Percentiles rank a stretch among this genome's conserved stretches.
phyloP scores from a whole-genome alignment of 768 basidiomycete genomes.

The Collybia nuda region DNA sequence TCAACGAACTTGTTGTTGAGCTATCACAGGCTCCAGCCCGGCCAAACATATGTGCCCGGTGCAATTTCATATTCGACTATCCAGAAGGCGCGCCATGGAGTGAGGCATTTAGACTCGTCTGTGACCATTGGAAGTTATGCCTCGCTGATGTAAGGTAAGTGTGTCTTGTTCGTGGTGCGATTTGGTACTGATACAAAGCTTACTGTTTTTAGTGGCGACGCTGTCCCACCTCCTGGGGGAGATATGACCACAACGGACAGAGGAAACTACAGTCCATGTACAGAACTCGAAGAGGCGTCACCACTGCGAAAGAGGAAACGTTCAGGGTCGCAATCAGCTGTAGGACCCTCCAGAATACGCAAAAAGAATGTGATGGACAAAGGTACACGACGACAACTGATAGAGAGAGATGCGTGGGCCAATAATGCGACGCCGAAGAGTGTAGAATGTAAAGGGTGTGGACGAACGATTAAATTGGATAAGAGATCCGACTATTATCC shows the following conservation, averaged over 20 bases:
- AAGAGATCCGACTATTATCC: slow-evolving; percentile 6
- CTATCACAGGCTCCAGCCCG: background rate
- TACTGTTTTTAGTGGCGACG: background rate
- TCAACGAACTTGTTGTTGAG: background rate
- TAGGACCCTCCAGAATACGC: too few relatives aligned
- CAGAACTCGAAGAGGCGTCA: background rate
- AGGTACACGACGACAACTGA: background rate
- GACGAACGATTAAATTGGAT: slow-evolving; percentile 2
- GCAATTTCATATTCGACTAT: background rate
- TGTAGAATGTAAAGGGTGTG: slow-evolving; percentile 3
- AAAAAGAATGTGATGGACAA: slow-evolving; percentile 6
- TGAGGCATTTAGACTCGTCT: too few relatives aligned
- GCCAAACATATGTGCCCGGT: background rate
- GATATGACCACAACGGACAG: background rate
- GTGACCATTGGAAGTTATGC: background rate
- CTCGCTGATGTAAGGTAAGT: background rate
- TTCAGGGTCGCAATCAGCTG: too few relatives aligned
- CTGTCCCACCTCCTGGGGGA: background rate
- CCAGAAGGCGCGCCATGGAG: background rate
- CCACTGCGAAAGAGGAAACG: too few relatives aligned
- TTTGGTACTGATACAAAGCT: background rate
- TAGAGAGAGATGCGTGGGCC: slow-evolving; percentile 3
- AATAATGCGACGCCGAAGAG: slow-evolving; percentile 1
- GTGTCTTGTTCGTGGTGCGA: background rate
- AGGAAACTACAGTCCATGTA: background rate